Conservation (phyloP, 371 early-diverging fungal species). For the Mucor circinelloides region DNA sequence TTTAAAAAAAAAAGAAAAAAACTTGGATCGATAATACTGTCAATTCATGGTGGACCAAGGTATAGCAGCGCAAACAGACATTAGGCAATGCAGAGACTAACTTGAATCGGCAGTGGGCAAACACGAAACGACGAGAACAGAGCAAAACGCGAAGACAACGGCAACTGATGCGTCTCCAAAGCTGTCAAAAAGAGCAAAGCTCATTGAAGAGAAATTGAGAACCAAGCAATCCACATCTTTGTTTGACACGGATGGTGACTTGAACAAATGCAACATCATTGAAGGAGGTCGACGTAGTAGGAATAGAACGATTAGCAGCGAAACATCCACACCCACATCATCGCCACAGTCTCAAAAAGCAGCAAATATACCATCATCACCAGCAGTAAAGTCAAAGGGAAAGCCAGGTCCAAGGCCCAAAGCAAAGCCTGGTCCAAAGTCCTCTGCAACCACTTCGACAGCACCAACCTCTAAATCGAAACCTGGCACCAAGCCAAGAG, state of each 20-base stretch:
- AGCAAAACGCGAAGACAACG: not conserved
- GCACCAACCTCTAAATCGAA: not conserved
- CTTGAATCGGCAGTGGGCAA: not conserved
- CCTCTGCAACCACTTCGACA: not conserved
- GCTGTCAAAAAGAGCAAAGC: slow-evolving; percentile 26
- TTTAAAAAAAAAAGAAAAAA: not conserved
- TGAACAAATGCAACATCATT: slow-evolving; percentile 44
- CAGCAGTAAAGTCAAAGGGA: not conserved
- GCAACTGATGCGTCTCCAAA: not conserved
- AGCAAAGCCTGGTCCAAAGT: not conserved
- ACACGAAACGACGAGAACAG: not conserved
- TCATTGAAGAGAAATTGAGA: slow-evolving; percentile 33
- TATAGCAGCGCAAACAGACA: not conserved
- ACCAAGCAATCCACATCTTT: slow-evolving; percentile 22
- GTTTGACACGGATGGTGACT: slow-evolving; percentile 53
- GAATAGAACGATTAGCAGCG: slow-evolving; percentile 2
- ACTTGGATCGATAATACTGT: not conserved
- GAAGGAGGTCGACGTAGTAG: slow-evolving; percentile 22
- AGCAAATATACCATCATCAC: not conserved
- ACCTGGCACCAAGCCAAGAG: not conserved
- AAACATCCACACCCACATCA: not conserved
- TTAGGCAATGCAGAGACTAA: no score
- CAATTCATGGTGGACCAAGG: slow-evolving; percentile 9
- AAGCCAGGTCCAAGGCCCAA: not conserved
- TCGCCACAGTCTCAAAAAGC: not conserved